A percentile compares a stretch with the other conserved stretches of the same genome.
These are phyloP conservation scores for Chytriomyces confervae DNA, from an alignment of 192 early-diverging fungal species.

Conservation along the genomic window DNA sequence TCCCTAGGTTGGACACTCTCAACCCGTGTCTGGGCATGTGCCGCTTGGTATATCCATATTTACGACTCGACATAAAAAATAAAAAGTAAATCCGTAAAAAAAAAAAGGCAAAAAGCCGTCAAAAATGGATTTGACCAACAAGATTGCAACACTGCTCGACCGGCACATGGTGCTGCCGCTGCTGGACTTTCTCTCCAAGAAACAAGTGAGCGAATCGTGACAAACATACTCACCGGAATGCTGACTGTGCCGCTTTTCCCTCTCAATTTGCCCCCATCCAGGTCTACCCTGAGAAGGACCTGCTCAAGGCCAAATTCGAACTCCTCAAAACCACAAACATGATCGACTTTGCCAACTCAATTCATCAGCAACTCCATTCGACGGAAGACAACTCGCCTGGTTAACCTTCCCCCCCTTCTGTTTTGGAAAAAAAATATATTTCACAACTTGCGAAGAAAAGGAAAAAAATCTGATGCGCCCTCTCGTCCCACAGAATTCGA, in stretches of 20 bases:
- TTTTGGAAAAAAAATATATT: constrained; percentile 10
- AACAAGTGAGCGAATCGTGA: constrained; percentile 59
- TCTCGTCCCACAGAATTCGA: constrained; percentile 54
- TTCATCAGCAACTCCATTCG: constrained; percentile 81
- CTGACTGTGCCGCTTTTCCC: not conserved
- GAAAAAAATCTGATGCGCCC: not conserved
- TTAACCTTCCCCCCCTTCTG: constrained; percentile 45
- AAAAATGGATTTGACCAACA: constrained; percentile 40
- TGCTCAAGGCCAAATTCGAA: constrained; percentile 88
- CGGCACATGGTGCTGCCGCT: constrained; percentile 92
- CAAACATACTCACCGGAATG: not conserved
- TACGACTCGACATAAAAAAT: no score
- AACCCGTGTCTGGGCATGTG: no score
- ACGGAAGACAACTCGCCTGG: constrained; percentile 78
- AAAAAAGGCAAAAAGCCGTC: not conserved
- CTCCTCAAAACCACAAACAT: constrained; percentile 88
- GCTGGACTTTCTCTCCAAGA: constrained; percentile 83
- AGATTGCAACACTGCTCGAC: constrained; percentile 65
- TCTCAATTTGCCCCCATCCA: constrained; percentile 36
- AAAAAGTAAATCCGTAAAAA: not conserved
- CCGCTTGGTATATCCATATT: no score
- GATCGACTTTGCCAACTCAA: constrained; percentile 89
- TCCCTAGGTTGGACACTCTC: no score
- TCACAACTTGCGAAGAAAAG: not conserved
- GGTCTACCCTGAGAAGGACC: constrained; percentile 78